Conservation (phyloP, 2,329 filamentous ascomycete genomes). For the Colletotrichum truncatum region DNA sequence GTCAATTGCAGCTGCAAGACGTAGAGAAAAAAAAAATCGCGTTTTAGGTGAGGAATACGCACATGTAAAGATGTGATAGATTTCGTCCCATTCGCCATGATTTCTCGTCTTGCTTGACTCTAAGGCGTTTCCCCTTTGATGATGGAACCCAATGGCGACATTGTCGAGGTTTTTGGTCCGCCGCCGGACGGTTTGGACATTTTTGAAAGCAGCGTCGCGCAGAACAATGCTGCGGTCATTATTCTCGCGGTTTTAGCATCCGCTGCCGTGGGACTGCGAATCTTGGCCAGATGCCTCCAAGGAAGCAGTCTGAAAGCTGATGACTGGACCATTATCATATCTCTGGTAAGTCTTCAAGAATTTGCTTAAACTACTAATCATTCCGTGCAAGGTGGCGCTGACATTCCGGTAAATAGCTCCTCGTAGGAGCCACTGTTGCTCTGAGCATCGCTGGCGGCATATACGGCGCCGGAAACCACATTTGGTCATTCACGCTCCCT, state of each 20-base stretch:
- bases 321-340: conserved; percentile 13
- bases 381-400: not conserved
- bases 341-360: not conserved
- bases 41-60: not conserved
- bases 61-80: not conserved
- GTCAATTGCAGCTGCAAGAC: too few relatives aligned
- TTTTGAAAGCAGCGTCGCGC: conserved; percentile 1
- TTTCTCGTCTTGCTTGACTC: not conserved
- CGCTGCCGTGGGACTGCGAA: conserved; percentile 1
- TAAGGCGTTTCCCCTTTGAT: not conserved
- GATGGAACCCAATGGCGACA: conserved; percentile 4
- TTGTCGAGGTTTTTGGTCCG: not conserved
- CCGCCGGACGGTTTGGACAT: conserved; percentile 7
- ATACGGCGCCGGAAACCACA: conserved; percentile 11
- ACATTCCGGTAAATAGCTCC: not conserved
- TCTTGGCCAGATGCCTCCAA: conserved; percentile 9
- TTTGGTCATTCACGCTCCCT: conserved; percentile 7
- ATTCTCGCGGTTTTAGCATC: conserved; percentile 1
- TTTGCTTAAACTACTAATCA: too few relatives aligned
- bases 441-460: conserved; percentile 12
- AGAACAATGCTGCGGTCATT: conserved; percentile 19
- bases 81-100: not conserved
- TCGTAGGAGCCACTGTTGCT: conserved; percentile 12
- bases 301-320: conserved; percentile 1
- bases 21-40: too few relatives aligned